phyloP scores from a whole-genome alignment of 768 basidiomycete genomes.

The Hericium rajendrae region DNA sequence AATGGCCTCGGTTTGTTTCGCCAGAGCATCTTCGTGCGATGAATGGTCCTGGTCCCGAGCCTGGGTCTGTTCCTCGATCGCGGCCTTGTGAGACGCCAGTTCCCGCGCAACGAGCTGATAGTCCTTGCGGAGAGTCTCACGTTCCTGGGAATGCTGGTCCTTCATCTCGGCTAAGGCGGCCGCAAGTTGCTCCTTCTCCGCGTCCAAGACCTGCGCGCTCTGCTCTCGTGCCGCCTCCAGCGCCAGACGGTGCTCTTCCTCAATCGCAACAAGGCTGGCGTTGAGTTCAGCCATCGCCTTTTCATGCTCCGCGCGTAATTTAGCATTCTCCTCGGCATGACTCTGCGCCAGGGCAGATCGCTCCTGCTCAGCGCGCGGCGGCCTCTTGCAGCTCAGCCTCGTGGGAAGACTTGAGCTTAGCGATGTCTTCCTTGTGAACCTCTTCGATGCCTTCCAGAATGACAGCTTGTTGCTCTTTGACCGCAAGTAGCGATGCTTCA shows the following conservation, averaged over 20 bases:
- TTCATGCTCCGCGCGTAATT: constrained; percentile 28
- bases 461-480: constrained; percentile 46
- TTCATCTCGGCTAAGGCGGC: constrained; percentile 40
- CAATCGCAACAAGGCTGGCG: constrained; percentile 28
- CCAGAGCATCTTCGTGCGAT: constrained; percentile 32
- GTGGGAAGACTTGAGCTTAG: constrained; percentile 39
- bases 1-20: constrained; percentile 41
- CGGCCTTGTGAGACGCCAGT: constrained; percentile 39
- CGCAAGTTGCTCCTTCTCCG: constrained; percentile 39
- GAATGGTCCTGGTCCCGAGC: constrained; percentile 24
- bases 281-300: constrained; percentile 25
- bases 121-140: constrained; percentile 29
- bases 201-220: constrained; percentile 25
- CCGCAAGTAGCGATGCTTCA: constrained; percentile 35
- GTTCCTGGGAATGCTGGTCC: constrained; percentile 37
- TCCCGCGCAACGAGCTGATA: constrained; percentile 37
- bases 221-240: constrained; percentile 29
- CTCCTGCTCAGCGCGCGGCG: constrained; percentile 25
- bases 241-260: constrained; percentile 24
- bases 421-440: constrained; percentile 47
- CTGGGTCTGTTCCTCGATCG: constrained; percentile 31
- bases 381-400: constrained; percentile 26
- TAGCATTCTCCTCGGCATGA: constrained; percentile 30
- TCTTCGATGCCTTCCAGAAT: constrained; percentile 46
- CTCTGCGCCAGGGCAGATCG: constrained; percentile 24